phyloP scores from a whole-genome alignment of 331 rosid species.

The Quercus phellos region DNA sequence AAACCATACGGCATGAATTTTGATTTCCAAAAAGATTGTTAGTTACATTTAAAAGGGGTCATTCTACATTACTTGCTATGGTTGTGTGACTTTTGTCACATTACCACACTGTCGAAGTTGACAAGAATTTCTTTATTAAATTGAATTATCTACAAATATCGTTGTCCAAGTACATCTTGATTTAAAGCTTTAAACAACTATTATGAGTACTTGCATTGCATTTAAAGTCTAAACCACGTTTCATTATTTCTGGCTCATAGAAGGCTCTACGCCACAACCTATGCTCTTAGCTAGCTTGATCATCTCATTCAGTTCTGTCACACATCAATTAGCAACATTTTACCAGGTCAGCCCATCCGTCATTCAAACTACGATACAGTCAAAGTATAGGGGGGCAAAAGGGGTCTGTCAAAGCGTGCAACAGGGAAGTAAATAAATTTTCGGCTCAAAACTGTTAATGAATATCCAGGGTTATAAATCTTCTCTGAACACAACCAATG shows the following conservation, averaged over 20 bases:
- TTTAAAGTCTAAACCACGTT: background rate
- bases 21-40: no score
- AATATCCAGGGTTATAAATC: constrained; percentile 49
- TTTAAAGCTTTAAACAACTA: no score
- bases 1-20: no score
- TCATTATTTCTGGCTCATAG: background rate
- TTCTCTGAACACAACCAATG: constrained; percentile 74
- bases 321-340: constrained; percentile 16
- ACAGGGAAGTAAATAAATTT: constrained; percentile 31
- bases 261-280: background rate
- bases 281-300: background rate
- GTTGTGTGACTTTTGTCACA: no score
- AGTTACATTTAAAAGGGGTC: no score
- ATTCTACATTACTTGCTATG: no score
- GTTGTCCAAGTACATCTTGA: no score
- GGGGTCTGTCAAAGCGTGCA: constrained; percentile 28
- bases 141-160: no score
- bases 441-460: constrained; percentile 35
- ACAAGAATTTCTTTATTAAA: no score
- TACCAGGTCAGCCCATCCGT: constrained; percentile 42
- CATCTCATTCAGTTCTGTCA: background rate
- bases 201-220: background rate
- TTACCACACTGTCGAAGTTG: no score
- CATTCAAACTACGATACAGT: constrained; percentile 33
- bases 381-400: constrained; percentile 43